A percentile compares a stretch with the other conserved stretches of the same genome.
phyloP scores from a whole-genome alignment of 495 filamentous ascomycete species.

The Acidiella bohemica region DNA sequence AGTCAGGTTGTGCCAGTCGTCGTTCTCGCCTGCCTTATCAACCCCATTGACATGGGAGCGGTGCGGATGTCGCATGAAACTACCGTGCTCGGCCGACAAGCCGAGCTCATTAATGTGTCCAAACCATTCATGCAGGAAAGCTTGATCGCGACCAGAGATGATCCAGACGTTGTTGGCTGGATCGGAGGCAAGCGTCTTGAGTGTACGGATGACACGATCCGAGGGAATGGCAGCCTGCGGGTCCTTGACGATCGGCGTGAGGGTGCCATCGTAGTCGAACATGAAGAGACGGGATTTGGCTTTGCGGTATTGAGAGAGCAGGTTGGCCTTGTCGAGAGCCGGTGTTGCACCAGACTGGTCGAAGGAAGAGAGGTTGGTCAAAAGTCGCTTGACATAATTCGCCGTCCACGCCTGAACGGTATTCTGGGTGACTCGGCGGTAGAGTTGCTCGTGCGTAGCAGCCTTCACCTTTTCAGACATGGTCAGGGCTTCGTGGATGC shows the following conservation, averaged over 20 bases:
- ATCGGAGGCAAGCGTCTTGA: conserved; percentile 67
- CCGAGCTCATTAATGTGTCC: conserved; percentile 75
- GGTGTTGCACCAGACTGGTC: conserved; percentile 66
- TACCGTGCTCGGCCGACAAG: conserved; percentile 88
- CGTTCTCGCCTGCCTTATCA: no score
- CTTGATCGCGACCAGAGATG: conserved; percentile 82
- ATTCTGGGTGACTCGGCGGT: conserved; percentile 66
- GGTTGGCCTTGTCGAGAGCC: conserved; percentile 53
- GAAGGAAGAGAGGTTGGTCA: conserved; percentile 63
- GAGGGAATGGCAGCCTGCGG: conserved; percentile 78
- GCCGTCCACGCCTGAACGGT: conserved; percentile 74
- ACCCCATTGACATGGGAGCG: no score
- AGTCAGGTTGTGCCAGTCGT: conserved; percentile 78
- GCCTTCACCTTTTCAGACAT: conserved; percentile 52
- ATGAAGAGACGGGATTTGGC: conserved; percentile 73
- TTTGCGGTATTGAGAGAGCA: conserved; percentile 57
- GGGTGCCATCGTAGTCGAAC: conserved; percentile 96
- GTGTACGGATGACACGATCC: conserved; percentile 60
- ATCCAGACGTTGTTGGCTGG: conserved; percentile 88
- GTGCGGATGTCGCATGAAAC: conserved; percentile 71
- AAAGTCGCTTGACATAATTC: conserved; percentile 57
- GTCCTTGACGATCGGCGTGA: conserved; percentile 90
- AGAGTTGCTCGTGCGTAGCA: conserved; percentile 48
- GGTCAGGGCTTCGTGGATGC: conserved; percentile 63
- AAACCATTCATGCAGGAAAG: conserved; percentile 75